Conservation (phyloP, 169 alveolate genomes). For the Amoebophrya sp. region DNA sequence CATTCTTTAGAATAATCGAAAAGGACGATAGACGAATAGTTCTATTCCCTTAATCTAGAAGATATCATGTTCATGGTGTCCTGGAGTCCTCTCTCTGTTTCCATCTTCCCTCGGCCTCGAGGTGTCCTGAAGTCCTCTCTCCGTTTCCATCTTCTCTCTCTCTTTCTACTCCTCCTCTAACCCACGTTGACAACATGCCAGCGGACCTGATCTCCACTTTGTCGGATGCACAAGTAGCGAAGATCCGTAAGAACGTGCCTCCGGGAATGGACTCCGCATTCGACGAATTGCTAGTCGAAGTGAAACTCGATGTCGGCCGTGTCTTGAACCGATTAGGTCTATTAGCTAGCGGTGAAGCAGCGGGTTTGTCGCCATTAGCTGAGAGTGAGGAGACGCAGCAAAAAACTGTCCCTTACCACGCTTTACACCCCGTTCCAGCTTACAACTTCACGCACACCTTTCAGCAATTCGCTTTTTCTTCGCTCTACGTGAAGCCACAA, state of each 20-base stretch:
- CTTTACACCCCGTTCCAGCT: neutral
- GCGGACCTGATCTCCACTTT: neutral
- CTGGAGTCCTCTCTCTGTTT: no score
- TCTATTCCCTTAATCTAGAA: no score
- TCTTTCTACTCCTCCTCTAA: no score
- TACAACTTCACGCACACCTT: neutral
- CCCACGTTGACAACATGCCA: slow-evolving; percentile 5
- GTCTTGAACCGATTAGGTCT: neutral
- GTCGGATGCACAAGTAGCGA: neutral
- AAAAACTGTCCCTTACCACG: neutral
- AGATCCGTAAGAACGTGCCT: neutral
- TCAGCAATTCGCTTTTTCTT: neutral
- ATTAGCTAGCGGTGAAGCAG: neutral
- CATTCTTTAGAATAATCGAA: no score
- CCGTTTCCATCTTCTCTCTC: no score
- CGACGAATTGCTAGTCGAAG: neutral
- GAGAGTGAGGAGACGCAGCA: neutral
- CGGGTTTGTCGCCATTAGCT: neutral
- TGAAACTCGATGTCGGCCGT: neutral
- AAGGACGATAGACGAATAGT: no score
- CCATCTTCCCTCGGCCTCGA: no score
- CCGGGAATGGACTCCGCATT: neutral
- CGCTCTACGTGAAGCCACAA: slow-evolving; percentile 9
- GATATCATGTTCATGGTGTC: no score
- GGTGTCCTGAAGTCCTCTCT: no score